Conservation (phyloP, 306 rosid species). For the Dalbergia cochinchinensis region DNA sequence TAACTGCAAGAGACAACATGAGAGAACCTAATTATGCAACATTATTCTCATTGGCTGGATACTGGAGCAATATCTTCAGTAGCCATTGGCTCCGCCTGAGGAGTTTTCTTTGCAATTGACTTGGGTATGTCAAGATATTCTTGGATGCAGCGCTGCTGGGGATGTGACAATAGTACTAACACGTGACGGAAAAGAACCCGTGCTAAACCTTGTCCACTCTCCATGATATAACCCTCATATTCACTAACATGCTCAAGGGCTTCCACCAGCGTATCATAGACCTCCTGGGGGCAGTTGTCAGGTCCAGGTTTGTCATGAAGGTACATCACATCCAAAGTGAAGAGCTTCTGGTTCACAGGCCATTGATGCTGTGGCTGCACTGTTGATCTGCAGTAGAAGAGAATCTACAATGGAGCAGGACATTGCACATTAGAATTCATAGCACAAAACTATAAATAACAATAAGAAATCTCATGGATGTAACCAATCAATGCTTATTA, state of each 20-base stretch:
- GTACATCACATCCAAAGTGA: constrained; percentile 90
- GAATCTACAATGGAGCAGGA: constrained; percentile 62
- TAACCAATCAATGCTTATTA: not conserved
- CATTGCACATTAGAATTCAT: constrained; percentile 46
- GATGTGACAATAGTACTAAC: constrained; percentile 75
- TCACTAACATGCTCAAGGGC: constrained; percentile 91
- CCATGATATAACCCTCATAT: constrained; percentile 89
- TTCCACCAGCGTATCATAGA: constrained; percentile 85
- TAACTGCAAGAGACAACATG: constrained; percentile 13
- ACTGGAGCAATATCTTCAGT: constrained; percentile 62
- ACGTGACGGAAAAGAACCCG: constrained; percentile 77
- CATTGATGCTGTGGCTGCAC: constrained; percentile 77
- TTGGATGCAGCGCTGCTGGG: constrained; percentile 88
- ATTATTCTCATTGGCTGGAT: constrained; percentile 59
- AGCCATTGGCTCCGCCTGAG: constrained; percentile 63
- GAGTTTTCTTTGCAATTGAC: constrained; percentile 69
- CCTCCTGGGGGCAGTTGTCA: constrained; percentile 92
- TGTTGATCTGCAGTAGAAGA: constrained; percentile 89
- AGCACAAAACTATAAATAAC: not conserved
- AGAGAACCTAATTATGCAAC: constrained; percentile 11
- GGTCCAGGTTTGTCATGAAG: constrained; percentile 98
- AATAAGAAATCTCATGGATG: not conserved
- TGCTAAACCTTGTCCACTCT: constrained; percentile 86
- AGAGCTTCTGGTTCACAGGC: constrained; percentile 77
- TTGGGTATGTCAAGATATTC: constrained; percentile 81